Base-by-base conservation (phyloP, 257 asterid genomes). In the Solanum ossicruentum region DNA sequence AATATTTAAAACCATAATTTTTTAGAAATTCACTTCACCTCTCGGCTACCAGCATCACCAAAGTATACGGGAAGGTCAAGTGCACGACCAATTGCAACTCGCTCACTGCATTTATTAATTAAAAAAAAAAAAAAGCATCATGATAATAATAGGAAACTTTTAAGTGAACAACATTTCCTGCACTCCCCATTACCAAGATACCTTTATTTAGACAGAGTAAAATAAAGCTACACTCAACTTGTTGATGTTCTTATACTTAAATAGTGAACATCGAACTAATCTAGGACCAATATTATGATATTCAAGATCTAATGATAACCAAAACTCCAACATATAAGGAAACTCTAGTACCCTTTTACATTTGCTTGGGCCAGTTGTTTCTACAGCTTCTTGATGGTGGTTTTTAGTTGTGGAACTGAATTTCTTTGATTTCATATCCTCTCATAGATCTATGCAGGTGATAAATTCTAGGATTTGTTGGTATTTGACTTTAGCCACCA, bases 31-130 rank as follows among this genome's bases (percentile, higher is more conserved):
- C 17, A 26, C 61, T 80, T 90, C 86, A 97, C 99, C 98, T 97
- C 99, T 83, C 97, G 94, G 84, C 99, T 97, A 83, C 99, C 99
- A 67, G 99, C 98, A 91, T 97, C 99, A 80, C 99, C 99, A 91
- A 97, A 97, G 89, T 92, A 97, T 82, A 97, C 99, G 51, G 99
- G 99, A 92, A 97, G 99, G 90, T 97, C 99, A 89, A 97, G 99
- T 86, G 93, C 96, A 71, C 99, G 99, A 54, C 99, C 99, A 87
- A 93, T 86, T 56, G 99, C 91, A 72, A 95, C 99, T 85, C 99
- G 96, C 52, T 97, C 99, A 88, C 99, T 97, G 93, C 88, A 90
- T 77, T 78, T 78, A 78, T 52, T 52, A 52, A 2, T 28, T 2
- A 28, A 28, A 28, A 28, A 28, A 28, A 32, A 28, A 1, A 32